These are phyloP conservation scores for Penicillium nordicum DNA, from an alignment of 2,329 filamentous ascomycete genomes.

Conservation along the genomic window DNA sequence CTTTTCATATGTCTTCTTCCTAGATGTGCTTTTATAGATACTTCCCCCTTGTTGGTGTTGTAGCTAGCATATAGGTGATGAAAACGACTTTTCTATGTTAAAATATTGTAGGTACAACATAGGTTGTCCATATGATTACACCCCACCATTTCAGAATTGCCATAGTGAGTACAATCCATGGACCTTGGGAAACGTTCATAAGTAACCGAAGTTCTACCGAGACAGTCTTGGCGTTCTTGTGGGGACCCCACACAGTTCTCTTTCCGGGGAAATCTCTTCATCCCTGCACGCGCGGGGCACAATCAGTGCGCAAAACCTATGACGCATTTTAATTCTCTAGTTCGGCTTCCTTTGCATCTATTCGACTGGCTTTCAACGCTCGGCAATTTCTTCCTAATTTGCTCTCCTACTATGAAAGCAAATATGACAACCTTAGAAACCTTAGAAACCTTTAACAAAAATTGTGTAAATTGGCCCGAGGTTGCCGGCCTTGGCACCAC, in stretches of 20 bases:
- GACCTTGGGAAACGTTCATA: neutral
- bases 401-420: neutral
- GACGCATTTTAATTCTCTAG: neutral
- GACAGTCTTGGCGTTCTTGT: neutral
- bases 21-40: neutral
- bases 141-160: neutral
- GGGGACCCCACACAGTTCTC: constrained; percentile 2
- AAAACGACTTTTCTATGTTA: no score
- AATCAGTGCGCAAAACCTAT: neutral
- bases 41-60: neutral
- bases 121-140: neutral
- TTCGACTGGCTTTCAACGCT: neutral
- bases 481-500: neutral
- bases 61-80: neutral
- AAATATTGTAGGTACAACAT: no score
- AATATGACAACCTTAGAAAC: neutral
- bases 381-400: neutral
- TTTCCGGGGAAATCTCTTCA: neutral
- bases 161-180: neutral
- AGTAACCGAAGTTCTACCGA: neutral
- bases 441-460: neutral
- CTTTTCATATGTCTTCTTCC: no score
- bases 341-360: neutral
- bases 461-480: neutral
- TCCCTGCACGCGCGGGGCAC: neutral